Conservation (phyloP, 345 rosid species). For the Rhodamnia rubescens region DNA sequence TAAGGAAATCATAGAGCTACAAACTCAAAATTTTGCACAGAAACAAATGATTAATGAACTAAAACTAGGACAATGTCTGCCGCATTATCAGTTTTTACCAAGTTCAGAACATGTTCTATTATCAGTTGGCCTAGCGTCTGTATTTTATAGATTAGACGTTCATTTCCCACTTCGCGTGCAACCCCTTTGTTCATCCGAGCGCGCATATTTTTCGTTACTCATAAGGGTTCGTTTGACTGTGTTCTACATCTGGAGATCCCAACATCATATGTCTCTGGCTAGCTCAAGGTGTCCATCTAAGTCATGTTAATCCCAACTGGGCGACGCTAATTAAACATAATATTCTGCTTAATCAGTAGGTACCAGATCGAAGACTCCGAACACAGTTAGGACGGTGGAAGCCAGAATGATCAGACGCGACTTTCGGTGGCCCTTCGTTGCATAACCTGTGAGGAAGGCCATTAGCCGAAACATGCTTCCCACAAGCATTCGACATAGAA, state of each 20-base stretch:
- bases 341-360: neutral
- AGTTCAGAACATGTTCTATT: neutral
- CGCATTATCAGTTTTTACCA: neutral
- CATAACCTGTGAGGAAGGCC: neutral
- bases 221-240: neutral
- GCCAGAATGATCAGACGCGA: neutral
- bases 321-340: neutral
- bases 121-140: neutral
- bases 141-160: neutral
- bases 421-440: neutral
- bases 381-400: neutral
- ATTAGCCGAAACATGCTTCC: neutral
- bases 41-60: neutral
- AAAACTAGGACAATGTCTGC: neutral
- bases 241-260: neutral
- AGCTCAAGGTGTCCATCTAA: neutral
- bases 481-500: neutral
- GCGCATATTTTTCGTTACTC: neutral
- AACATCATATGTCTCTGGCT: neutral
- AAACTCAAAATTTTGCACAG: neutral
- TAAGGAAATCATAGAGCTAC: neutral
- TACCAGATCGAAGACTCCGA: neutral
- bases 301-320: neutral
- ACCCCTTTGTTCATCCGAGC: neutral
- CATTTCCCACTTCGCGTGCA: neutral